phyloP scores from a whole-genome alignment of 495 filamentous ascomycete species.

The Staphylotrichum longicolle region DNA sequence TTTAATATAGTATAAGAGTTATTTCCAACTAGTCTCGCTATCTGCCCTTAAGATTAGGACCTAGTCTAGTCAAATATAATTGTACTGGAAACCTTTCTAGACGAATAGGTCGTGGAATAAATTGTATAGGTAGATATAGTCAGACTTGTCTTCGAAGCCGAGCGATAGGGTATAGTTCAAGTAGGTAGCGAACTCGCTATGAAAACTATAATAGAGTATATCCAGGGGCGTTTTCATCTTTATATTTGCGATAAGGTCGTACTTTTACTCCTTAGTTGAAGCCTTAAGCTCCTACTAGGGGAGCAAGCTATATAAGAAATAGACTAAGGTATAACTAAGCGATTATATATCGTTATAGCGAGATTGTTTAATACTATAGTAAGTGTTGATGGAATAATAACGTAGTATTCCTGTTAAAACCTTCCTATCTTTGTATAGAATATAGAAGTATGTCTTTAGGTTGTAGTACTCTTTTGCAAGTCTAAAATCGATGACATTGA shows the following conservation, averaged over 20 bases:
- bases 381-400: slow-evolving; percentile 99
- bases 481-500: slow-evolving; percentile 99
- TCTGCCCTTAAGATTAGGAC: no score
- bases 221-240: slow-evolving; percentile 99
- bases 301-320: slow-evolving; percentile 98
- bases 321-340: slow-evolving; percentile 98
- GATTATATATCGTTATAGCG: slow-evolving; percentile 99
- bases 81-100: slow-evolving; percentile 98
- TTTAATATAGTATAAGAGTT: no score
- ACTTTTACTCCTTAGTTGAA: slow-evolving; percentile 99
- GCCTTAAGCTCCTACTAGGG: slow-evolving; percentile 99
- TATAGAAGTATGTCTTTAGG: slow-evolving; percentile 99
- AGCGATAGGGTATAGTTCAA: slow-evolving; percentile 98
- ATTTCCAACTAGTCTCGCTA: no score
- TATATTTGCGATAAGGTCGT: slow-evolving; percentile 99
- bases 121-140: slow-evolving; percentile 99
- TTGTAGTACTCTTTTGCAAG: slow-evolving; percentile 99
- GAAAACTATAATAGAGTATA: slow-evolving; percentile 97
- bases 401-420: slow-evolving; percentile 98
- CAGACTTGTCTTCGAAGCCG: slow-evolving; percentile 99
- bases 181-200: slow-evolving; percentile 99
- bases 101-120: slow-evolving; percentile 99
- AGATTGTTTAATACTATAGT: slow-evolving; percentile 98
- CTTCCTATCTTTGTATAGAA: slow-evolving; percentile 99
- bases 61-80: slow-evolving; percentile 99